These are phyloP conservation scores for Spongispora temasekensis DNA, from an alignment of 1,284 basidiomycete species.

Conservation along the genomic window DNA sequence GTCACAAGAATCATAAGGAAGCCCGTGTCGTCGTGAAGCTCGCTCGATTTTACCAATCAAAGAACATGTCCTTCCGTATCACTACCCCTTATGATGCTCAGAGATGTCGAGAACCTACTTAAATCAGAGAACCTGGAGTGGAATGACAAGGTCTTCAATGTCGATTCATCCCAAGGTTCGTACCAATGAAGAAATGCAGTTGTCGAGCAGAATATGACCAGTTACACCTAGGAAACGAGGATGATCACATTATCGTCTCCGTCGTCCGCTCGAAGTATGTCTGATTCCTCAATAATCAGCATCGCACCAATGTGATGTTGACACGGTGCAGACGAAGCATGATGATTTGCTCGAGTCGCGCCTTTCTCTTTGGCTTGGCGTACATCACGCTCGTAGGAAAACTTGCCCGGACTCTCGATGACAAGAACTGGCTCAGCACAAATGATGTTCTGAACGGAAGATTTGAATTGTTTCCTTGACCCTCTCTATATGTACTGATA, in stretches of 20 bases:
- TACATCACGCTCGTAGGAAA: constrained; percentile 47
- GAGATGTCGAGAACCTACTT: constrained; percentile 53
- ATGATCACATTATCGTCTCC: constrained; percentile 62
- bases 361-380: constrained; percentile 45
- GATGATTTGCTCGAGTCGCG: constrained; percentile 51
- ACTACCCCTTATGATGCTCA: constrained; percentile 61
- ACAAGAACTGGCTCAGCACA: constrained; percentile 41
- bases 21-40: constrained; percentile 24
- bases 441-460: neutral
- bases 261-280: constrained; percentile 47
- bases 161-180: constrained; percentile 56
- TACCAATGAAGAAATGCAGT: constrained; percentile 24
- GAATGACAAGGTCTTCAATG: constrained; percentile 61
- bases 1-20: constrained; percentile 28
- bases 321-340: constrained; percentile 59
- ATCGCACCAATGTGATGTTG: constrained; percentile 70
- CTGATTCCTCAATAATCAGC: constrained; percentile 51
- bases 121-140: constrained; percentile 44
- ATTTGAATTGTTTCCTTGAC: neutral
- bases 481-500: too few relatives aligned
- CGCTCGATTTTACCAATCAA: constrained; percentile 12
- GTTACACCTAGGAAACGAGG: constrained; percentile 33
- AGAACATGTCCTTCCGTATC: constrained; percentile 22
- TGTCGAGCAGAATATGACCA: constrained; percentile 17
- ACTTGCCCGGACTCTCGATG: constrained; percentile 41